Evolutionary conservation across 202 grass and related monocot species (phyloP), one percentile per base, ranked within the genome.

Genomic region (Schoenoplectus tabernaemontani): DNA sequence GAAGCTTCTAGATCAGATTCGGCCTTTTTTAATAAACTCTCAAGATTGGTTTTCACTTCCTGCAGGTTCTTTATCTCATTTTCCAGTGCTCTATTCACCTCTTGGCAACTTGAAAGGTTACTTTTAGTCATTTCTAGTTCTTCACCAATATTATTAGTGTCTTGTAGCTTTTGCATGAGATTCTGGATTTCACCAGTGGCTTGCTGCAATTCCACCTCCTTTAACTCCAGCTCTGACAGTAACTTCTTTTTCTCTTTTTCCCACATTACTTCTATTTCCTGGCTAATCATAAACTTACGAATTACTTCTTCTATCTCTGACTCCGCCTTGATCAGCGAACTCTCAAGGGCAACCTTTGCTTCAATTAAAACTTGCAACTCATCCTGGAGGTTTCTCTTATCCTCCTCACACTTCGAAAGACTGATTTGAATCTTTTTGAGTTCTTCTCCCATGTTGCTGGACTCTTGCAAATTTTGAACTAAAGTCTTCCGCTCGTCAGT

Each of bases 61-160:
- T 86, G 82, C 54, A 89, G 8, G 64, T 79, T 83, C 76, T 88
- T 84, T 22, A 91, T 90, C 56, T 99, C 96, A 64, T 4, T 51
- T 64, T 64, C 78, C 66, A 99, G 46, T 70, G 79, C 81, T 75
- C 17, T 81, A 51, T 86, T 86, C 76, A 90, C 85, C 80, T 93
- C 82, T 47, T 92, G 83, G 47, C 78, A 89, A 89, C 86, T 70
- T 17, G 58, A 76, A 86, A 99, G 90, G 65, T 22, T 85, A 57
- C 81, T 51, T 90, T 89, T 92, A 86, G 85, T 85, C 61, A 59
- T 95, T 72, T 93, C 86, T 63, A 91, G 83, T 86, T 99, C 92
- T 78, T 92, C 85, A 78, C 88, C 78, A 79, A 84, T 64, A 76
- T 33, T 44, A 81, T 47, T 63, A 83, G 82, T 61, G 60, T 87